Evolutionary conservation across 192 early-diverging fungal species (phyloP), one percentile per base, ranked within the genome.

Genomic region (Phlyctochytrium planicorne): DNA sequence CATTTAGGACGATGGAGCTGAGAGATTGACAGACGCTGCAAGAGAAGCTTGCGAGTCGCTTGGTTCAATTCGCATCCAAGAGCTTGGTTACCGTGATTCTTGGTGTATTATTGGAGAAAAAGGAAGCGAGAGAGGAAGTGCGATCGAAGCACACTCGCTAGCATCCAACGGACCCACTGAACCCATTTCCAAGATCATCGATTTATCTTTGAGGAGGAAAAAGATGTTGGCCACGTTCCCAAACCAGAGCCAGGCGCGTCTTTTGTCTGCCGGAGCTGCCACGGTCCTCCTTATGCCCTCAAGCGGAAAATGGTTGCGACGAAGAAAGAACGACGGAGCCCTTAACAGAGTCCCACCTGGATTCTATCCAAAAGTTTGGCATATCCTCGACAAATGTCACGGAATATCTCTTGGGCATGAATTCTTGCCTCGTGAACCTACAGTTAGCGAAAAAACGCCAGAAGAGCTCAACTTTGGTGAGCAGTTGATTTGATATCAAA

Each of bases 391-490:
- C 12, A 73, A 80, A 16, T 83, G 84, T 16, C 53, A 76, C 20
- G 82, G 80, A 52, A 82, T 94, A 23, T 35, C 76, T 24, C 80
- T 94, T 52, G 83, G 83, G 14, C 65, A 78, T 1, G 79, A 81
- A 37, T 80, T 76, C 40, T 75, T 94, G 40, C 85, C 82, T 1
- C 69, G 87, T 24, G 89, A 94, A 34, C 91, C 92, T 27, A 91
- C 89, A 0, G 78, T 92, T 2, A 87, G 84, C 62, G 93, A 92
- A 59, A 90, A 89, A 71, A 94, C 93, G 0, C 76, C 93, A 0
- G 89, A 92, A 35, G 90, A 94, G 77, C 84, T 91, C 74, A 94
- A 91, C 74, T 94, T 94, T 82, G 92, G 79, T 82, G 36, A 63
- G 65, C 34, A 17, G 0, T 34, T 3, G 29, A 25, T 68, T 30